These are phyloP conservation scores for Cochlearia excelsa DNA, from an alignment of 345 rosid species.

Conservation along the genomic window DNA sequence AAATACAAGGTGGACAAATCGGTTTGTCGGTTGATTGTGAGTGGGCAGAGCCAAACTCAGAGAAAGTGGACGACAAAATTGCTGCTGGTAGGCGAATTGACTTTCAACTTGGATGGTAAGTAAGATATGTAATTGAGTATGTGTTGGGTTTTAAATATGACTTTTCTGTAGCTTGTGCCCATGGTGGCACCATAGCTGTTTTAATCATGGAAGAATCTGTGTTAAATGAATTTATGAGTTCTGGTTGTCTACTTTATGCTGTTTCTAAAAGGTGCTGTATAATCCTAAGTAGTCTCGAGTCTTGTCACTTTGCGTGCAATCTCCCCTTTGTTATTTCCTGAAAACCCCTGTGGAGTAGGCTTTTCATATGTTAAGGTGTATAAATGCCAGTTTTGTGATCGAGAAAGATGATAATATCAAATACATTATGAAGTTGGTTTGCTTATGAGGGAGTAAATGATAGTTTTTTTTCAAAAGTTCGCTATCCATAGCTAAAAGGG, in stretches of 20 bases:
- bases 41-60: constrained; percentile 75
- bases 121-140: not conserved
- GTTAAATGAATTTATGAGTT: not conserved
- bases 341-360: no score
- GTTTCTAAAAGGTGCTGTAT: not conserved
- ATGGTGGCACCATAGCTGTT: not conserved
- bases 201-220: not conserved
- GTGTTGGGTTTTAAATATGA: not conserved
- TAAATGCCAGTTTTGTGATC: not conserved
- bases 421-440: not conserved
- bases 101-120: constrained; percentile 88
- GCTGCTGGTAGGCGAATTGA: constrained; percentile 79
- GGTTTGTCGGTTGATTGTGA: constrained; percentile 66
- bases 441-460: not conserved
- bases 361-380: no score
- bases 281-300: no score
- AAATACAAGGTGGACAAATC: constrained; percentile 71
- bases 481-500: not conserved
- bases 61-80: constrained; percentile 49
- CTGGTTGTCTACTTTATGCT: not conserved
- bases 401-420: constrained; percentile 10
- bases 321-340: no score
- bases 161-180: no score
- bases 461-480: not conserved
- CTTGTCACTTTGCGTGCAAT: no score